Evolutionary conservation across 2,329 filamentous ascomycete genomes (phyloP), one percentile per base, ranked within the genome.

Genomic region (Elsinoe necatrix): DNA sequence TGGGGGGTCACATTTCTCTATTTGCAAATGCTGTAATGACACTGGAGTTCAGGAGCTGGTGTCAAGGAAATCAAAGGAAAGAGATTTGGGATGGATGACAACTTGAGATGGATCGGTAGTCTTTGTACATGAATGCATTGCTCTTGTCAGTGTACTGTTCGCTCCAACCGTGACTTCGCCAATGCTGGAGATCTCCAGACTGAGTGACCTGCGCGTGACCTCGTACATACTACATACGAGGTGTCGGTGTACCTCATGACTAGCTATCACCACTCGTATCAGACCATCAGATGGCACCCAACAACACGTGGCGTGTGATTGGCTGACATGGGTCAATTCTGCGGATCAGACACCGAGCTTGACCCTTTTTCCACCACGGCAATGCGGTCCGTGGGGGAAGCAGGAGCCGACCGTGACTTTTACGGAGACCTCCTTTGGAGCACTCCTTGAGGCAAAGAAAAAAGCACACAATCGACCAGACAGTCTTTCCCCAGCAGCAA

Each of bases 221-320:
- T 37, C 9, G 34, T 37, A 37, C 34, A 11, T n/a, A n/a, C n/a
- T n/a, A n/a, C n/a, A 37, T 12, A 37, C 4, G 9, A 29, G 27
- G 4, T 14, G 4, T 37, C 34, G 14, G 14, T 31, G 29, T 11
- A 35, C 27, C 16, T 11, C 45, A 31, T 50, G 45, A 31, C 25
- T 31, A 34, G 45, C 29, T 31, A 34, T 35, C 25, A 50, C 45
- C 25, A 50, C 16, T 9, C 45, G 11, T 50, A 50, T 50, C 29
- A 25, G 9, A 25, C 23, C 16, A 20, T 31, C 9, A 52, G n/a
- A 25, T 52, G 48, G 31, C 48, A 52, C 48, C n/a, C 31, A 52
- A 29, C 48, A 52, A 35, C 48, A 52, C 48, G 48, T 52, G 48
- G 20, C 6, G 25, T 35, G 18, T 52, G 48, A 52, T 52, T 52